Percentiles rank a stretch among this genome's conserved stretches.
Conservation (phyloP, 805 yeast genomes). For the Debaryomyces maramus region DNA sequence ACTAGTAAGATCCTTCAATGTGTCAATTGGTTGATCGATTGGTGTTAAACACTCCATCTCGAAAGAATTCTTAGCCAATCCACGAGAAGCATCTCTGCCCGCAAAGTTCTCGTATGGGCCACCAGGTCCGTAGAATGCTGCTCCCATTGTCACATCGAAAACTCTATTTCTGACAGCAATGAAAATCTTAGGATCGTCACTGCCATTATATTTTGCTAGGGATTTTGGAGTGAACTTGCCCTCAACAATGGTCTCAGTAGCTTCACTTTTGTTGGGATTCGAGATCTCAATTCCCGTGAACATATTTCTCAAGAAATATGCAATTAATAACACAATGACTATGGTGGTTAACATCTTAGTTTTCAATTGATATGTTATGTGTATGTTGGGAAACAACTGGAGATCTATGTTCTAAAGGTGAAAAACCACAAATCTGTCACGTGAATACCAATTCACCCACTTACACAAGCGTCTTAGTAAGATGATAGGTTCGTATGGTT, state of each 20-base stretch:
- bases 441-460: too few relatives aligned
- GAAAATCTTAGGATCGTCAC: constrained; percentile 74
- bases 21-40: constrained; percentile 77
- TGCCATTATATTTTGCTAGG: constrained; percentile 76
- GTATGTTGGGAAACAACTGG: too few relatives aligned
- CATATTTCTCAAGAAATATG: constrained; percentile 31
- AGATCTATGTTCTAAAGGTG: too few relatives aligned
- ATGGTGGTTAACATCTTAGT: constrained; percentile 33
- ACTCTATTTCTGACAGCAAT: constrained; percentile 85
- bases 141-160: constrained; percentile 77
- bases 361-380: too few relatives aligned
- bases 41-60: constrained; percentile 65
- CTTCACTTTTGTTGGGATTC: constrained; percentile 29
- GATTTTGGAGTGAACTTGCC: constrained; percentile 72
- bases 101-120: constrained; percentile 95
- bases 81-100: constrained; percentile 93
- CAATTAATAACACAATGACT: constrained; percentile 28
- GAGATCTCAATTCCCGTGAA: constrained; percentile 21
- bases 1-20: constrained; percentile 56
- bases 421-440: too few relatives aligned
- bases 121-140: constrained; percentile 90
- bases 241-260: constrained; percentile 33
- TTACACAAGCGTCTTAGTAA: too few relatives aligned
- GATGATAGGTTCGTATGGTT: too few relatives aligned
- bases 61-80: constrained; percentile 85